Base-by-base conservation (phyloP, 1,139 yeast genomes). In the Wickerhamomyces sp. region DNA sequence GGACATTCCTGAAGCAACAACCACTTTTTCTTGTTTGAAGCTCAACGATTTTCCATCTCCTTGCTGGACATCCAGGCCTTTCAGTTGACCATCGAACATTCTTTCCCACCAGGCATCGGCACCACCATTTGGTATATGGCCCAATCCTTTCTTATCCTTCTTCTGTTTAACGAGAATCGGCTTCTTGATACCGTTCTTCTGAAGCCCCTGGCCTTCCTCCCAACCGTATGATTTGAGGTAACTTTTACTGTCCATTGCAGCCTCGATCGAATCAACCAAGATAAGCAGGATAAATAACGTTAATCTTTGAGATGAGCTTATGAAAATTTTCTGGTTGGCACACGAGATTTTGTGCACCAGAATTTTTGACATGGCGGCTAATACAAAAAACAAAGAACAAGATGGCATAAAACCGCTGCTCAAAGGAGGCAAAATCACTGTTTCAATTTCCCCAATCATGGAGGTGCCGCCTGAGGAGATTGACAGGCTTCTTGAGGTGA, bases 91-190 rank as follows among this genome's bases (percentile, higher is more conserved):
- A 58, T 91, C 97, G 61, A 91, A 91, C 31, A 89, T 66, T 47
- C 83, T 71, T 48, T 91, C 97, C 98, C 98, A 91, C 98, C 98
- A 91, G 35, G 86, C 82, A 51, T 88, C 96, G 5, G 64, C 64
- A 28, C 55, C 50, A 5, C 66, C 67, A 38, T 84, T 79, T 46
- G 86, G 96, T n/a, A 43, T 45, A 51, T 81, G 81, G 0, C 95
- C 95, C 29, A 91, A 67, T 4, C 98, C 98, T 54, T 87, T 87
- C 39, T 79, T 81, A 54, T 91, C 96, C 48, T 78, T 79, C 61
- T 91, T 88, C 54, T 91, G 96, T 47, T 82, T 82, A 31, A 91
- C 96, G 42, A 91, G 62, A 32, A 91, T 78, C 0, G 98, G 97
- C 52, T 79, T 86, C 49, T 72, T 77, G 37, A 91, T 61, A 0